These are phyloP conservation scores for Hemisphaericaspora xylofermentans DNA, from an alignment of 1,139 yeast genomes.

Conservation along the genomic window DNA sequence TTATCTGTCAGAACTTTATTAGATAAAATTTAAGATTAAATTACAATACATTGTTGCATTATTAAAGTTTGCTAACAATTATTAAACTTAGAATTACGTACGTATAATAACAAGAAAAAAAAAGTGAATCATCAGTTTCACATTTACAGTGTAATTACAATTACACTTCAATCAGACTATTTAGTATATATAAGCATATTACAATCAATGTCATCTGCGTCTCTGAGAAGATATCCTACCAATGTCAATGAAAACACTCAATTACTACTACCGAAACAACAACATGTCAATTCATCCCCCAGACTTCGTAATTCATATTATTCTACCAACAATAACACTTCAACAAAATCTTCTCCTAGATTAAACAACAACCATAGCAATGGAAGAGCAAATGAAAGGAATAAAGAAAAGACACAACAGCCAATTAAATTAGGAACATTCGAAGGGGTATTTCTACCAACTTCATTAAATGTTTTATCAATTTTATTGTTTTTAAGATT, in stretches of 20 bases:
- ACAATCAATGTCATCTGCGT: conserved; percentile 3
- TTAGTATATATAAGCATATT: too few species aligned
- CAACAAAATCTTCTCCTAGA: neutral
- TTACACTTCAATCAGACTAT: too few species aligned
- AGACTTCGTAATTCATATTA: conserved; percentile 1
- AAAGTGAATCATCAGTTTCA: too few species aligned
- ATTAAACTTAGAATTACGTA: too few species aligned
- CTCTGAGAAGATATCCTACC: conserved; percentile 8
- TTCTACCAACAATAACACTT: neutral
- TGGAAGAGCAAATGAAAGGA: neutral
- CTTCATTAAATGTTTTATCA: conserved; percentile 72
- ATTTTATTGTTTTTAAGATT: conserved; percentile 78
- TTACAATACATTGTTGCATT: too few species aligned
- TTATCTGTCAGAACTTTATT: too few species aligned
- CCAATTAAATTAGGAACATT: conserved; percentile 61
- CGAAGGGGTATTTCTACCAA: conserved; percentile 77
- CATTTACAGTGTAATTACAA: too few species aligned
- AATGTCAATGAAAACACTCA: conserved; percentile 12
- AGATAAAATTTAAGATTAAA: too few species aligned
- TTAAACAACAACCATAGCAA: neutral
- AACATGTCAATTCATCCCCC: neutral
- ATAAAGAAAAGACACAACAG: conserved; percentile 4
- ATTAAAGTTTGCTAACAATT: too few species aligned
- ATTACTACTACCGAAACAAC: conserved; percentile 8
- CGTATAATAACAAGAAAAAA: too few species aligned